Base-by-base conservation (phyloP, 1,139 yeast genomes). In the Pichia sp. region DNA sequence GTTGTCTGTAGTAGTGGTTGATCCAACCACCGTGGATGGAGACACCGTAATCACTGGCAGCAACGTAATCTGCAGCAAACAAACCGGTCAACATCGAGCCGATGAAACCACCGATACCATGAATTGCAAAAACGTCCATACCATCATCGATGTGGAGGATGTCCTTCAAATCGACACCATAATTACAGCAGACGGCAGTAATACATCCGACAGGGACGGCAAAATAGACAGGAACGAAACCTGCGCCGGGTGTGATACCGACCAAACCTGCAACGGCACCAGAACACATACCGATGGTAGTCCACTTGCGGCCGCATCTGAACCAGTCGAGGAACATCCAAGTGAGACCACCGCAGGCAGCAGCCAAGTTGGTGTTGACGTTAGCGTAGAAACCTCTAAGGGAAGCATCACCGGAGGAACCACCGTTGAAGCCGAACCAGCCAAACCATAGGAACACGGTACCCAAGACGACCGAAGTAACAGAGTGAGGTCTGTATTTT, bases 391-490 rank as follows among this genome's bases (percentile, higher is more conserved):
- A 88, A 52, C 96, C 90, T 73, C 97, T 85, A 68, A 91, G 83
- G 56, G 91, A 71, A 41, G 96, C 86, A 68, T 87, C 86, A 69
- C 96, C 96, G 51, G 96, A 87, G 47, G 96, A 88, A 63, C 98
- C 97, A 70, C 96, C 96, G 76, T 93, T 91, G 80, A 91, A 91
- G 49, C 97, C 97, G 65, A 87, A 89, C 98, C 99, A 91, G 44
- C 98, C 98, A 64, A 91, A 89, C 96, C 97, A 91, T 64, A 91
- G 80, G 74, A 93, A 87, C 4, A 88, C 84, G 22, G 97, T 90
- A 52, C 98, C 99, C 57, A 91, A 74, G n/a, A 90, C 96, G 55
- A 89, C 88, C 48, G 90, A 82, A 12, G 95, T 79, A 46, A 89
- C 95, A 4, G 91, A 83, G 69, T 91, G 96, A 34, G 98, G 97